Base-by-base conservation (phyloP, 495 filamentous ascomycete species). In the Lepidopterella palustris region DNA sequence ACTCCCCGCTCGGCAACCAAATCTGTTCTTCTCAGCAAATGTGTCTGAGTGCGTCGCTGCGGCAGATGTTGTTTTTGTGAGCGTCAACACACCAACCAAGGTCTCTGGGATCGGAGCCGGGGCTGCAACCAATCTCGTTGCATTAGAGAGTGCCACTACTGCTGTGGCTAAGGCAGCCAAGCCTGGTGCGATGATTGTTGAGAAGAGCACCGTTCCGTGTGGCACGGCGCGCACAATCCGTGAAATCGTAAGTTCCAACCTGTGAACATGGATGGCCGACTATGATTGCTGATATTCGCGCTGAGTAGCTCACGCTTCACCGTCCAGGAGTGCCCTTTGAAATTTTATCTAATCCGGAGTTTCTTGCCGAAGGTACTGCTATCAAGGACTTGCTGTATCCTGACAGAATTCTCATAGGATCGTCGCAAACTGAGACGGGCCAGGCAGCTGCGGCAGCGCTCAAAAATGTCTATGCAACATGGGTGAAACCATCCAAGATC, bases 341-440 rank as follows among this genome's bases (percentile, higher is more conserved):
- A 60, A 79, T 95, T 25, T 79, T 95, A 3, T 90, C 87, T 10
- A 95, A 92, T 68, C 89, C 89, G 3, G 89, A 95, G 64, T 92
- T 92, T 61, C 76, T 92, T 0, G 85, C 89, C 9, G 88, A 89
- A 59, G 89, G 89, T 15, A 88, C 85, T 0, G 89, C 89, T 0
- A 78, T 92, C 57, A 67, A 79, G 8, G 83, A 92, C 66, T 73
- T 92, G 20, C 78, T 87, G 54, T 64, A 74, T n/a, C 89, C 89
- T 3, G 87, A 90, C 58, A 82, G 89, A 9, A 81, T 92, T 10
- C 75, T 92, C 23, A 90, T 95, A 65, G 89, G 89, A 21, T 89
- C 84, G 1, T 72, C 80, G 1, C 71, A 72, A 11, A 88, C 82
- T 0, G 57, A 72, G 3, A 65, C 77, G 1, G 88, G 87, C 11